Conservation (phyloP, 176 grass and related monocot species). For the Triticum dicoccoides region DNA sequence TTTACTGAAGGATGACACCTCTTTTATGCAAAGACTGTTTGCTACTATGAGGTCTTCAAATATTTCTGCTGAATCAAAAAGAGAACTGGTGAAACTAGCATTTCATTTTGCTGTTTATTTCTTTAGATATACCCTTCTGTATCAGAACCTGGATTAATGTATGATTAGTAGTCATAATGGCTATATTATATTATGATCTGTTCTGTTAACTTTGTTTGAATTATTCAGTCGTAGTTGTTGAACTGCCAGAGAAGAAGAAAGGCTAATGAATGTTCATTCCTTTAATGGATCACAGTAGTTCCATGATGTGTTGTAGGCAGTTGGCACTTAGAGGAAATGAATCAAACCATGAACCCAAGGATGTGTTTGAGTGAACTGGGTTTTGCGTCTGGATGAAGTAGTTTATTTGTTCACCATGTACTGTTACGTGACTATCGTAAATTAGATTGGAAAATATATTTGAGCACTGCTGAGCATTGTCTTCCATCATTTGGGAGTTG, state of each 20-base stretch:
- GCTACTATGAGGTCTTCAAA: constrained; percentile 58
- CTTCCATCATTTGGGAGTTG: not conserved
- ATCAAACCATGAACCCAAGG: not conserved
- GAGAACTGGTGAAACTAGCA: constrained; percentile 57
- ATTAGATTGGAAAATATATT: constrained; percentile 5
- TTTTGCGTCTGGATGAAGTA: constrained; percentile 14
- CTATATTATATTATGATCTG: constrained; percentile 18
- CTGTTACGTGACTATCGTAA: not conserved
- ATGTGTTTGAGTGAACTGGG: not conserved
- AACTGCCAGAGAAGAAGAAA: constrained; percentile 21
- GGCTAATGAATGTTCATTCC: not conserved
- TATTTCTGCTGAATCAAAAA: constrained; percentile 64
- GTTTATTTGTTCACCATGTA: not conserved
- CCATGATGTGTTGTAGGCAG: not conserved
- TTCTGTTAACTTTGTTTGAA: not conserved
- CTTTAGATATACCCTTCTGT: constrained; percentile 27
- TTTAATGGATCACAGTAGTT: not conserved
- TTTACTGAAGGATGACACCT: constrained; percentile 76
- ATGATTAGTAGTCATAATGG: not conserved
- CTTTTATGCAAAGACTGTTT: constrained; percentile 85
- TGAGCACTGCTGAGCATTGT: not conserved
- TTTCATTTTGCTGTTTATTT: not conserved
- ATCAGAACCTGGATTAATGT: constrained; percentile 13
- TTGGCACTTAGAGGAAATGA: not conserved
- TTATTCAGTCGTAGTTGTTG: not conserved